Evolutionary conservation across 352 stramenopile genomes (phyloP), one percentile per base, ranked within the genome.

Genomic region (Hyaloperonospora brassicae): DNA sequence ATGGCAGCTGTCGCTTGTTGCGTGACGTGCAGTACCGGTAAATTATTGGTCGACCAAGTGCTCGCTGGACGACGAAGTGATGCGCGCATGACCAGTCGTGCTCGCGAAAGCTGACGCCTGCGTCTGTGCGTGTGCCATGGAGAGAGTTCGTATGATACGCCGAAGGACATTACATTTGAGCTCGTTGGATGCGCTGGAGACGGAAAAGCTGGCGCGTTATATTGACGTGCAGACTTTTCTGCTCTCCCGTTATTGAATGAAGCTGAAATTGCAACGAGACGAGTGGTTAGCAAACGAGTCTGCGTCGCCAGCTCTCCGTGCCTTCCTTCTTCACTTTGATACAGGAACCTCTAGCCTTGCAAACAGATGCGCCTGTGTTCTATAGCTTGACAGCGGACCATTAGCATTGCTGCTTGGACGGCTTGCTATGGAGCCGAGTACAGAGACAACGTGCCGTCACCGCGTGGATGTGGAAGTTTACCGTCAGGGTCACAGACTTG

Each of bases 21-120:
- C 70, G 50, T 56, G 36, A 59, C 1, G 13, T 61, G 30, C 53
- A 84, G 74, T 84, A 84, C 74, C 74, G 74, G 69, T 84, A 84
- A 84, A 75, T 75, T 76, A 72, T 78, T 76, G 68, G 72, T 66
- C 60, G 67, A 51, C 63, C 54, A 70, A 57, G 53, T 61, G 49
- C 53, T 67, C 59, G 64, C 52, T 66, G 57, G 64, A 66, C 61
- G 52, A 66, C 57, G 34, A 46, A 46, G 54, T 50, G 40, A 11
- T 22, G 63, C 67, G 64, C 53, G 55, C 55, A 47, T 57, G 52
- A 65, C 46, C 9, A 57, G 48, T 70, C 57, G 56, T 57, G 50
- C 57, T 62, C 57, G 64, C 64, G 64, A 45, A 68, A 41, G 56
- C 56, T 62, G 59, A 61, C 41, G 48, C 56, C 47, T 68, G 57